Base-by-base conservation (phyloP, 768 basidiomycete genomes). In the Russula lepida region DNA sequence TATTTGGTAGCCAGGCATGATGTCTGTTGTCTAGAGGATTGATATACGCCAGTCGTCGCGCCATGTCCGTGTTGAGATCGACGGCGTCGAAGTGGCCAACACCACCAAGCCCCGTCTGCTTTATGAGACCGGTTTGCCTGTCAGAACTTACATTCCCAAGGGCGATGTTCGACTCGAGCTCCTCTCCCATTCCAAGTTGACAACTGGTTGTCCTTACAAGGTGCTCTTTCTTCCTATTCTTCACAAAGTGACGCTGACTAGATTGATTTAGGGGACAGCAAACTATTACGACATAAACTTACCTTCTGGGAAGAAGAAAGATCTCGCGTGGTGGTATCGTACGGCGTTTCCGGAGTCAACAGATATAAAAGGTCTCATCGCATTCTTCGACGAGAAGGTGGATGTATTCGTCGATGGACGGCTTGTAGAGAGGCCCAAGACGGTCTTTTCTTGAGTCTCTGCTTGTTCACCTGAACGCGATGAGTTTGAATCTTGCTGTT, bases 331-430 rank as follows among this genome's bases (percentile, higher is more conserved):
- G 85, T 85, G 78, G 76, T 86, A 87, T 70, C 79, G 76, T 28
- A 75, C 76, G 41, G 78, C 84, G 0, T 77, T 72, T 15, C 71
- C 73, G 0, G 85, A 85, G 62, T 80, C 80, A 43, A 72, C 76
- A 3, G 74, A 71, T 23, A 78, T 86, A 49, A 73, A 70, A 53
- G 83, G 83, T 19, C 77, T 77, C 59, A 71, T 82, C 7, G 79
- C 83, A 0, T 86, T 85, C 68, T 84, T 83, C 63, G 84, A 87
- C 56, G 84, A 88, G 65, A 84, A 82, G 62, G 79, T 86, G 28
- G 83, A 85, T 56, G 78, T 86, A 13, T 87, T 77, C 73, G 68
- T 87, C 17, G 84, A 87, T 65, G 84, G 78, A 52, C 21, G 19
- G 75, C 75, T 81, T 68, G 80, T 81, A 66, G 64, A 68, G 17